Evolutionary conservation across 306 rosid genomes (phyloP), one percentile per base, ranked within the genome.

Genomic region (Casuarina cunninghamiana): DNA sequence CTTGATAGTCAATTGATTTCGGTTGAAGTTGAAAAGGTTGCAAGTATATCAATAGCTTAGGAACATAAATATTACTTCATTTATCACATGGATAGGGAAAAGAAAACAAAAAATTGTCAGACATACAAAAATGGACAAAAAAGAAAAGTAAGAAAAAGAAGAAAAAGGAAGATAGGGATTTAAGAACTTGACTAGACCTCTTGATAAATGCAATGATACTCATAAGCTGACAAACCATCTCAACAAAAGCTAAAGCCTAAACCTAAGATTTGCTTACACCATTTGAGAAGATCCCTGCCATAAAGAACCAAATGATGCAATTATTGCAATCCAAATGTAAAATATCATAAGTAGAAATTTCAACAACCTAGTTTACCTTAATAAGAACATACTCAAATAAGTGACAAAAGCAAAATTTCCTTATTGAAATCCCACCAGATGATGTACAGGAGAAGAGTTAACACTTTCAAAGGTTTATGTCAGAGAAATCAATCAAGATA

Each of bases 11-110:
- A 88, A 75, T 44, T 97, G 91, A 73, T 81, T 88, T 81, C 88
- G 78, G 37, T 39, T 48, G 93, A 87, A 49, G 89, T 75, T 54
- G 97, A 91, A 71, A 87, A 95, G 79, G 95, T 87, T 0, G 97
- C 96, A 81, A 95, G 92, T 82, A 95, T 74, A 74, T 93, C 98
- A 81, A 91, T 88, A 57, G 98, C 98, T 97, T 94, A 82, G 79
- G 26, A 81, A 48, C 54, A 75, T 60, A 87, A 55, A 75, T 61
- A 78, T 81, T 4, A 32, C 42, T 62, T 76, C 51, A 74, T 35
- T 38, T 60, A 45, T 15, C 49, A 70, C 49, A 32, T 44, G 65
- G 44, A 60, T 71, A 21, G 41, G 2, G 63, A 50, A 72, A 49
- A 70, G 21, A 3, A 44, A n/a, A 10, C 57, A 12, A 54, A 35